These are phyloP conservation scores for Oenanthe sinensis DNA, from an alignment of 129 eudicot species.

Conservation along the genomic window DNA sequence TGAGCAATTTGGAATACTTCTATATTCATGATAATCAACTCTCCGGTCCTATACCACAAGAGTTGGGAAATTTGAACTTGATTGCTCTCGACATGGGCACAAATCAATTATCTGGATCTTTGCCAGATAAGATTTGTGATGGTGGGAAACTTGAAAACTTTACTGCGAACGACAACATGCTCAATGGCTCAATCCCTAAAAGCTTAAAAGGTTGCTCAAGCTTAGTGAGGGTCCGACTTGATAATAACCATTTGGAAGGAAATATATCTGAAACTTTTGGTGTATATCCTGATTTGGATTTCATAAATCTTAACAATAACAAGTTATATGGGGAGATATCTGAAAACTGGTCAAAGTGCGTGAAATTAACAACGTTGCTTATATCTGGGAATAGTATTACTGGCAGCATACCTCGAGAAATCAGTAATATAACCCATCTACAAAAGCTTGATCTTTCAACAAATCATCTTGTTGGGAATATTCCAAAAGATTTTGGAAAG, in stretches of 20 bases:
- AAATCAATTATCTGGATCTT: constrained; percentile 19
- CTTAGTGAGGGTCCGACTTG: not conserved
- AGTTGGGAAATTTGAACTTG: constrained; percentile 16
- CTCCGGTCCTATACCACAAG: constrained; percentile 21
- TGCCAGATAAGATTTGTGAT: constrained; percentile 31
- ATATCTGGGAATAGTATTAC: constrained; percentile 28
- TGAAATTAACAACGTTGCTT: constrained; percentile 16
- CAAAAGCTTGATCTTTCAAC: constrained; percentile 18
- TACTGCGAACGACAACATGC: constrained; percentile 15
- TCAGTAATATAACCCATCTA: constrained; percentile 17
- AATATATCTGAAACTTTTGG: constrained; percentile 30
- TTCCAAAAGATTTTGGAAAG: not conserved
- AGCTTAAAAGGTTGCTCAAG: constrained; percentile 33
- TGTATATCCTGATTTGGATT: constrained; percentile 24
- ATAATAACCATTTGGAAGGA: not conserved
- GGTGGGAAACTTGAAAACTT: constrained; percentile 24
- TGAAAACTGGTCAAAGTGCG: constrained; percentile 34
- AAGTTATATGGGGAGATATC: constrained; percentile 29
- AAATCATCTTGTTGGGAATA: not conserved
- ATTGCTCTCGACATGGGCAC: constrained; percentile 11
- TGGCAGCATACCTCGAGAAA: constrained; percentile 31
- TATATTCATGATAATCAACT: constrained; percentile 16
- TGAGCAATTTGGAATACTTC: constrained; percentile 7
- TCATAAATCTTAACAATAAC: constrained; percentile 24
- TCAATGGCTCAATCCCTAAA: constrained; percentile 22